These are phyloP conservation scores for Populus tomentosa DNA, from an alignment of 441 rosid species.

Conservation along the genomic window DNA sequence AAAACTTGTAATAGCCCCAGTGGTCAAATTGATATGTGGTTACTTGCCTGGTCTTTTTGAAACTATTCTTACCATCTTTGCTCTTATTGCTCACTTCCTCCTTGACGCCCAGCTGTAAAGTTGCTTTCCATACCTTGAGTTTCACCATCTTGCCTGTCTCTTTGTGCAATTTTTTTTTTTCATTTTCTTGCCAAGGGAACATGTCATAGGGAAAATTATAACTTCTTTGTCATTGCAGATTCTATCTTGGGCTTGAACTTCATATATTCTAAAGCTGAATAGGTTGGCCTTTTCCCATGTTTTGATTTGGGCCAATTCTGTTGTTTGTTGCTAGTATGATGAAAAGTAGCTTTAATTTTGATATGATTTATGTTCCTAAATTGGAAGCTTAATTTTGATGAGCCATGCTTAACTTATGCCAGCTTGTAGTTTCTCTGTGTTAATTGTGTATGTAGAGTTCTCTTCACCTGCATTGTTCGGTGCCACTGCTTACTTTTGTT, in stretches of 20 bases:
- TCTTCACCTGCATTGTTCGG: not conserved
- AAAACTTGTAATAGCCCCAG: not conserved
- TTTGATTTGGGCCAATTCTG: not conserved
- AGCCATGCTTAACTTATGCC: not conserved
- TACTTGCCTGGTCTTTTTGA: not conserved
- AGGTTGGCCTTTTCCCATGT: not conserved
- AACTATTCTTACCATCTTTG: not conserved
- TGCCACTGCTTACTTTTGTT: not conserved
- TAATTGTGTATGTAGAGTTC: not conserved
- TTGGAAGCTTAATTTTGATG: constrained; percentile 1
- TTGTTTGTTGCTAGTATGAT: not conserved
- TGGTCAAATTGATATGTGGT: not conserved
- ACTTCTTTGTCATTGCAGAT: not conserved
- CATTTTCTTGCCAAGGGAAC: not conserved
- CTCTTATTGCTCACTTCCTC: not conserved
- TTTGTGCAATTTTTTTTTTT: not conserved
- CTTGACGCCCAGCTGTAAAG: not conserved
- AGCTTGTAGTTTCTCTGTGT: not conserved
- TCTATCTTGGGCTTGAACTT: not conserved
- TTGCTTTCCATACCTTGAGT: not conserved
- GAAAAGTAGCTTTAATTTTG: constrained; percentile 4
- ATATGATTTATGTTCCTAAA: not conserved
- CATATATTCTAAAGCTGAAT: not conserved
- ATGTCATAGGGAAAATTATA: not conserved
- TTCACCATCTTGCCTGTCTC: not conserved